Base-by-base conservation (phyloP, 148 eudicot species). In the Silene uniflora region DNA sequence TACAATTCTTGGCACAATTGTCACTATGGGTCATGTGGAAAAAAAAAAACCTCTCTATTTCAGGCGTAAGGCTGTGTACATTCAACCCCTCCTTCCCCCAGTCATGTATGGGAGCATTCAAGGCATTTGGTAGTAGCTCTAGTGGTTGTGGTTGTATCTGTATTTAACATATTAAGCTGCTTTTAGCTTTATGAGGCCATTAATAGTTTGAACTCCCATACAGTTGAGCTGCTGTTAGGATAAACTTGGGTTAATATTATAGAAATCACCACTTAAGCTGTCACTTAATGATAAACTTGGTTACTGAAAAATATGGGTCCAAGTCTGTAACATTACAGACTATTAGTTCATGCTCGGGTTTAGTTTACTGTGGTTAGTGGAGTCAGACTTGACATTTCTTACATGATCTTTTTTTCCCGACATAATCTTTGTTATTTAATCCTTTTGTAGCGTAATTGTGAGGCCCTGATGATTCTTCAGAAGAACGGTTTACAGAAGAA, bases 401-500 rank as follows among this genome's bases (percentile, higher is more conserved):
- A 17, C 42, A 32, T 32, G 16, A 17, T 8, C 22, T 3, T 13
- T 19, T 52, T 19, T 42, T 14, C 39, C 35, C 27, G 35, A 74
- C 73, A 73, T 77, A 54, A 62, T 23, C 65, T 32, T n/a, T 71
- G 35, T 44, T 71, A 35, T 61, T 64, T 47, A 22, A 54, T 77
- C 60, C 55, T 71, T 78, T 23, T 81, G 79, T 79, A 91, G 97
- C 89, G 97, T 18, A 90, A 92, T 73, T 92, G 93, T 81, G 97
- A 92, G 86, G 97, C 97, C 62, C 71, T 92, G 76, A 92, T 92
- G 97, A 79, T 90, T 77, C 97, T 92, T 74, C 97, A 90, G 75
- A 92, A 91, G 88, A 90, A 85, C 78, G 97, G 94, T 56, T 84
- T 92, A 72, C 92, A 83, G 77, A 92, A 90, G 87, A 90, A 90